phyloP scores from a whole-genome alignment of 495 filamentous ascomycete genomes.

The Xylaria intraflava region DNA sequence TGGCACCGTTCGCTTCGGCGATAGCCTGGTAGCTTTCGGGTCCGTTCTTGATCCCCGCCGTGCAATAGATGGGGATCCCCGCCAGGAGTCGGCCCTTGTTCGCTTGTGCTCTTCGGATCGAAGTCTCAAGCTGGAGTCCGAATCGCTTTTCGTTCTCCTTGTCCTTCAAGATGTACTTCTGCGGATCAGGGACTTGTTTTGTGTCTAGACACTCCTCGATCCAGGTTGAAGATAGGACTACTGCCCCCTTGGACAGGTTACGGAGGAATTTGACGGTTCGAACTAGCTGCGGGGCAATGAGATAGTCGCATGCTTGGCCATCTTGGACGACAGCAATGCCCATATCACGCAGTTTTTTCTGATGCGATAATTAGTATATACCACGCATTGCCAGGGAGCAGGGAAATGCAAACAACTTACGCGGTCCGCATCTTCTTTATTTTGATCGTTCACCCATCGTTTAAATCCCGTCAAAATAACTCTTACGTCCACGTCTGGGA shows the following conservation, averaged over 20 bases:
- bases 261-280: conserved; percentile 90
- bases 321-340: conserved; percentile 77
- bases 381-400: conserved; percentile 1
- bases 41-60: conserved; percentile 67
- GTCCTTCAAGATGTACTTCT: conserved; percentile 63
- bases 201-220: conserved; percentile 65
- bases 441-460: conserved; percentile 60
- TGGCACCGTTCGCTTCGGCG: conserved; percentile 80
- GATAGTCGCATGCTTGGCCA: conserved; percentile 66
- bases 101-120: conserved; percentile 58
- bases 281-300: conserved; percentile 79
- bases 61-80: conserved; percentile 72
- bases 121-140: conserved; percentile 58
- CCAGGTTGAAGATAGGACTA: conserved; percentile 69
- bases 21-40: conserved; percentile 78
- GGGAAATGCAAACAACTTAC: conserved; percentile 53
- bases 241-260: conserved; percentile 69
- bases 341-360: conserved; percentile 77
- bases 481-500: conserved; percentile 56
- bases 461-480: conserved; percentile 74
- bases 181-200: conserved; percentile 46
- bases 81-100: conserved; percentile 70
- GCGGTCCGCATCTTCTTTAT: conserved; percentile 70
- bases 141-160: conserved; percentile 61
- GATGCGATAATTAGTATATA: conserved; percentile 19